These are phyloP conservation scores for Paralagenidium karlingii DNA, from an alignment of 352 stramenopile genomes.

Conservation along the genomic window DNA sequence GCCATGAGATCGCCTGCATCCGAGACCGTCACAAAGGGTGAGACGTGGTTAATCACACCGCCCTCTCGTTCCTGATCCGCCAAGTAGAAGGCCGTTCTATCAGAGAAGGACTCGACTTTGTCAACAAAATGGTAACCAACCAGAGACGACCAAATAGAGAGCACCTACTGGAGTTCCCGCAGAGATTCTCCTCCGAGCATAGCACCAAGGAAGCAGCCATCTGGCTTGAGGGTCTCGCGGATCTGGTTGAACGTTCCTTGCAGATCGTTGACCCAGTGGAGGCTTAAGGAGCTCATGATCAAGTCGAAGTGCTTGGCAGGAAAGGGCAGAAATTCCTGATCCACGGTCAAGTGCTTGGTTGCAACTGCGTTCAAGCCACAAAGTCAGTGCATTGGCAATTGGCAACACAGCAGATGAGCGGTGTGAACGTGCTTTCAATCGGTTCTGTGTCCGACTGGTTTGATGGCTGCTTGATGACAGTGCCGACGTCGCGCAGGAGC, in stretches of 20 bases:
- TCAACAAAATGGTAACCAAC: too few species aligned
- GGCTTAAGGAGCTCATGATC: slow-evolving; percentile 87
- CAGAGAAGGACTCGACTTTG: slow-evolving; percentile 2
- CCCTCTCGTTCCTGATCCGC: slow-evolving; percentile 92
- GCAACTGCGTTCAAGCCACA: slow-evolving; percentile 21
- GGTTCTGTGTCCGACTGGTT: too few species aligned
- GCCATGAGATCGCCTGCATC: slow-evolving; percentile 91
- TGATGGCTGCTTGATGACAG: too few species aligned
- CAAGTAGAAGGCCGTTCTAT: slow-evolving; percentile 85
- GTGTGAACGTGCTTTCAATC: slow-evolving; percentile 6
- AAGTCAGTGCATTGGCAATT: too few species aligned
- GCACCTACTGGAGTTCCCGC: slow-evolving; percentile 84
- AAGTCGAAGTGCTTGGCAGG: slow-evolving; percentile 92
- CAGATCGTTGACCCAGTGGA: slow-evolving; percentile 98
- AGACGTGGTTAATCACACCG: slow-evolving; percentile 91
- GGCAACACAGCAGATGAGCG: background rate
- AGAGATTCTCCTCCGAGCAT: slow-evolving; percentile 94
- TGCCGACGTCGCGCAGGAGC: slow-evolving; percentile 43
- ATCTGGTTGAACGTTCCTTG: slow-evolving; percentile 74
- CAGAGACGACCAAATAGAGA: background rate
- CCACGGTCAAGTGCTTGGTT: slow-evolving; percentile 62
- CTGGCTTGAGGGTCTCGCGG: slow-evolving; percentile 87
- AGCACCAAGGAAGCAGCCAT: slow-evolving; percentile 94
- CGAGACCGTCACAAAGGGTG: slow-evolving; percentile 92
- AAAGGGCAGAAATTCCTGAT: slow-evolving; percentile 94